Evolutionary conservation across 2,329 filamentous ascomycete genomes (phyloP).

Genomic region (Fonsecaea pedrosoi): DNA sequence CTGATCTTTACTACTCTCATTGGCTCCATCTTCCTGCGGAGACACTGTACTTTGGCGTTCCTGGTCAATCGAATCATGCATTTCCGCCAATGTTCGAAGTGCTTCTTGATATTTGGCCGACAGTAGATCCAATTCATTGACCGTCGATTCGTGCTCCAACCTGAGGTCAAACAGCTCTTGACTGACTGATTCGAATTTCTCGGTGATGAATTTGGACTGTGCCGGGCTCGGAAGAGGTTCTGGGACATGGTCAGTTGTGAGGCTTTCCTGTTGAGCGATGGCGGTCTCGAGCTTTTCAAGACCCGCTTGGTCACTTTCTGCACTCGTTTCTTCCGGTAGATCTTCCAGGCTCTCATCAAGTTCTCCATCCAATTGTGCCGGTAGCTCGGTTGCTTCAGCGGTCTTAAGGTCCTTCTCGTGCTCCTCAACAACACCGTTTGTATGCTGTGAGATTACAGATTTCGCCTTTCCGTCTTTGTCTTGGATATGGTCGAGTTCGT

Average conservation of each 20-base stretch:
- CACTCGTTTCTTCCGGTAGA: slow-evolving; percentile 28
- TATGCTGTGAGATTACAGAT: slow-evolving; percentile 42
- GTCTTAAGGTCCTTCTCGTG: slow-evolving; percentile 53
- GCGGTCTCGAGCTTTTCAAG: slow-evolving; percentile 48
- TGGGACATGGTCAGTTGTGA: slow-evolving; percentile 57
- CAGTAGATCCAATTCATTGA: slow-evolving; percentile 81
- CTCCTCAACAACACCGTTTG: slow-evolving; percentile 48
- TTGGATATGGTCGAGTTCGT: slow-evolving; percentile 83
- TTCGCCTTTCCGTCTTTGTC: slow-evolving; percentile 58
- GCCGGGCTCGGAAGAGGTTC: slow-evolving; percentile 69
- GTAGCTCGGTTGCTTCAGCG: slow-evolving; percentile 52
- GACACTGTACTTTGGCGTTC: slow-evolving; percentile 61
- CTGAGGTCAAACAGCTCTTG: slow-evolving; percentile 90
- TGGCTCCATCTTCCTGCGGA: slow-evolving; percentile 55
- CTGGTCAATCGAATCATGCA: slow-evolving; percentile 86
- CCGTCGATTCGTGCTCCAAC: slow-evolving; percentile 84
- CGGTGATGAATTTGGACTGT: slow-evolving; percentile 83
- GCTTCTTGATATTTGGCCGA: slow-evolving; percentile 91
- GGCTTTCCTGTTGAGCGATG: slow-evolving; percentile 36
- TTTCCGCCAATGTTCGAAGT: slow-evolving; percentile 77
- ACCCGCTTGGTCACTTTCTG: slow-evolving; percentile 44
- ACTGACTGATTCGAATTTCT: slow-evolving; percentile 89
- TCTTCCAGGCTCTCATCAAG: slow-evolving; percentile 35
- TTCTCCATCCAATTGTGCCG: slow-evolving; percentile 42
- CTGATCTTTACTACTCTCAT: slow-evolving; percentile 61